A percentile compares a stretch with the other conserved stretches of the same genome.
Evolutionary conservation across 164 flowering plant genomes (phyloP).

Genomic region (Macadamia integrifolia): DNA sequence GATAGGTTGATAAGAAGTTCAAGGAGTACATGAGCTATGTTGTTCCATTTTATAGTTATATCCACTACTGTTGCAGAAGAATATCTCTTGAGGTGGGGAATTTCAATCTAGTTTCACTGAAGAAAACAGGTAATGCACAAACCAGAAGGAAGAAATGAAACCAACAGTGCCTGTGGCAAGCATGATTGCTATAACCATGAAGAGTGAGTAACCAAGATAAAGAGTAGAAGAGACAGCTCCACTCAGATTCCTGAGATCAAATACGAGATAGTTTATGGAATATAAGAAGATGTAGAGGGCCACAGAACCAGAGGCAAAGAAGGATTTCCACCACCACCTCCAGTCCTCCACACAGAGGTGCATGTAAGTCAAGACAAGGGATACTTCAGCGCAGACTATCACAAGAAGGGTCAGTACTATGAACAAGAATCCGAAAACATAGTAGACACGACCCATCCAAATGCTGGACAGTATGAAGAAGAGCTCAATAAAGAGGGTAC

Average conservation of each 20-base stretch:
- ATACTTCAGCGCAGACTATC: slow-evolving; percentile 89
- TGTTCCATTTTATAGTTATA: not conserved
- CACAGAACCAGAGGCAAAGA: slow-evolving; percentile 92
- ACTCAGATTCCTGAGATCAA: slow-evolving; percentile 71
- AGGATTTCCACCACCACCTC: slow-evolving; percentile 96
- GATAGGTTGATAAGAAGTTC: not conserved
- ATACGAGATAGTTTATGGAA: slow-evolving; percentile 74
- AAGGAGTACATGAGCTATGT: not conserved
- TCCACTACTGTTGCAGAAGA: slow-evolving; percentile 1
- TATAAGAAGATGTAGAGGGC: slow-evolving; percentile 79
- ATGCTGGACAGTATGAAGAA: slow-evolving; percentile 90
- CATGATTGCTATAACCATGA: slow-evolving; percentile 81
- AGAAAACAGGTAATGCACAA: slow-evolving; percentile 80
- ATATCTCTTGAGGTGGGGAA: not conserved
- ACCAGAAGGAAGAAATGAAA: slow-evolving; percentile 86
- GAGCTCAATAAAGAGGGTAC: slow-evolving; percentile 85
- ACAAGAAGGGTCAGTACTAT: slow-evolving; percentile 67
- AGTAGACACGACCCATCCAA: slow-evolving; percentile 91
- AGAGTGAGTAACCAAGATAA: slow-evolving; percentile 72
- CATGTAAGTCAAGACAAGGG: slow-evolving; percentile 82
- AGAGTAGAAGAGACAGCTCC: slow-evolving; percentile 84
- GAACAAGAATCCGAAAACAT: slow-evolving; percentile 76
- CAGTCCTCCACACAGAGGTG: slow-evolving; percentile 89
- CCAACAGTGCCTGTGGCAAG: slow-evolving; percentile 78
- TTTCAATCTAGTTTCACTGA: slow-evolving; percentile 75